Evolutionary conservation across 2,329 filamentous ascomycete genomes (phyloP), one percentile per base, ranked within the genome.

Genomic region (Blastomyces emzantsi): DNA sequence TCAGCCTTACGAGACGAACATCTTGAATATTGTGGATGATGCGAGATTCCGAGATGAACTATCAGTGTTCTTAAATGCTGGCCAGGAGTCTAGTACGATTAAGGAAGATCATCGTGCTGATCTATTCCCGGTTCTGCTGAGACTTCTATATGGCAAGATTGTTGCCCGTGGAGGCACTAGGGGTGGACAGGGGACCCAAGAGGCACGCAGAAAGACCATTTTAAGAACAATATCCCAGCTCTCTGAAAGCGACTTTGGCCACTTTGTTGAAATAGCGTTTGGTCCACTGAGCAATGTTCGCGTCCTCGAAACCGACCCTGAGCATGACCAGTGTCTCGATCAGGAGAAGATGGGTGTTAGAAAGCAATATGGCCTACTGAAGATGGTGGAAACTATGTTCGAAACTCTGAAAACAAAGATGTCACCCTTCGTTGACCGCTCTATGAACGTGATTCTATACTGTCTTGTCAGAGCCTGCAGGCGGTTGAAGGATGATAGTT

Each of bases 41-140:
- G 87, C 90, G 30, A 85, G 90, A 59, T 96, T 97, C 77, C 90
- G 92, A 71, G 94, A 97, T 71, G 93, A 97, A 73, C 82, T 99
- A n/a, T 88, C 91, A 0, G 86, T 94, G 4, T 89, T 99, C 67
- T 83, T 99, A 62, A 88, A 91, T 71, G 84, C 88, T 19, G 87
- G 90, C 22, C 72, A 78, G 30, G 79, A 85, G 49, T 80, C 84
- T 65, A 86, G 86, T 64, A 77, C 87, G 62, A 88, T 97, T 67
- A 86, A 87, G 68, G 79, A 86, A 7, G 85, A 88, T 60, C 91
- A 99, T 71, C 85, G 89, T 9, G 71, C 79, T 3, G 84, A 86
- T 56, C 76, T 97, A 45, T 90, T 97, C 82, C 93, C 94, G 1
- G 85, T 99, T 5, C 81, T 99, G 33, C 83, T 99, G 43, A 85